These are phyloP conservation scores for Fusarium concolor DNA, from an alignment of 2,329 filamentous ascomycete genomes.

Conservation along the genomic window DNA sequence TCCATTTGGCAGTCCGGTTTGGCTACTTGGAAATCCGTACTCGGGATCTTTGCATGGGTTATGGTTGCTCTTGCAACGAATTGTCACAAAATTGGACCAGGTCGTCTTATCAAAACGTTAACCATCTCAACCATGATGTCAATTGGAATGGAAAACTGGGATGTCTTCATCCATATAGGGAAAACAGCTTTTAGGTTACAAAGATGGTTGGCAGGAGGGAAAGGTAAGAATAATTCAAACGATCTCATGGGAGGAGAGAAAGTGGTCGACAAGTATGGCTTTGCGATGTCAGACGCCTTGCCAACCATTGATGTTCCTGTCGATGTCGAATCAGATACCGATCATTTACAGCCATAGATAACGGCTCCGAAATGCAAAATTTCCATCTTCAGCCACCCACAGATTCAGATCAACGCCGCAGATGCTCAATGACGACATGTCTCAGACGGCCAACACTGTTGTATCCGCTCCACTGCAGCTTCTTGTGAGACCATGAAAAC, in stretches of 20 bases:
- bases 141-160: conserved; percentile 62
- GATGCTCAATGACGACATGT: conserved; percentile 41
- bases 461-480: conserved; percentile 15
- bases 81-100: conserved; percentile 54
- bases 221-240: conserved; percentile 19
- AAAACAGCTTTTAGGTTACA: conserved; percentile 55
- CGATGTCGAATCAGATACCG: conserved; percentile 15
- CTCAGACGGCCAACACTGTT: conserved; percentile 18
- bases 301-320: conserved; percentile 34
- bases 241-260: conserved; percentile 42
- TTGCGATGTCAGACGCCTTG: conserved; percentile 36
- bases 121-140: conserved; percentile 58
- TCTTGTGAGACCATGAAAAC: conserved; percentile 22
- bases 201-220: conserved; percentile 54
- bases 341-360: background rate
- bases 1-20: conserved; percentile 61
- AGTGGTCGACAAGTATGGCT: conserved; percentile 45
- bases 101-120: conserved; percentile 60
- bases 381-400: conserved; percentile 5
- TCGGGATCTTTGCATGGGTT: conserved; percentile 64
- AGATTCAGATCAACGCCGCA: background rate
- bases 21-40: conserved; percentile 58
- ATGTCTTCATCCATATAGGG: conserved; percentile 54
- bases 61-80: conserved; percentile 57
- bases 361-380: background rate